Percentiles rank a stretch among this genome's conserved stretches.
Evolutionary conservation across 371 early-diverging fungal genomes (phyloP).

Genomic region (Fennellomyces sp.): DNA sequence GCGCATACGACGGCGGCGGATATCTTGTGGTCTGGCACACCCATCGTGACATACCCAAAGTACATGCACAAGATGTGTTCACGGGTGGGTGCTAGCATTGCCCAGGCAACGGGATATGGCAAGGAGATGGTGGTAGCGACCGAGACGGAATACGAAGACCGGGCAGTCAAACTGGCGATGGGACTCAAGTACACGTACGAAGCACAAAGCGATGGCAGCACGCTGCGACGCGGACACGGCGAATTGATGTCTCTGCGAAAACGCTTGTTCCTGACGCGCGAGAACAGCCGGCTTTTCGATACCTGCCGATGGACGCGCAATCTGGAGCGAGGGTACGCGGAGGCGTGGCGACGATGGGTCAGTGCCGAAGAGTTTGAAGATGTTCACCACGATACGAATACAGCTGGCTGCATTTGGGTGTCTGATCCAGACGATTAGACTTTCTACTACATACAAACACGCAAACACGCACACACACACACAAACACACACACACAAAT

Average conservation of each 20-base stretch:
- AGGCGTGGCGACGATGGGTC: slow-evolving; percentile 83
- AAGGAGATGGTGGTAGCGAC: slow-evolving; percentile 80
- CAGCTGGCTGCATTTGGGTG: slow-evolving; percentile 49
- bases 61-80: slow-evolving; percentile 91
- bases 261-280: slow-evolving; percentile 77
- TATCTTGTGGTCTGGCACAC: slow-evolving; percentile 93
- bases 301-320: slow-evolving; percentile 88
- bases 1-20: slow-evolving; percentile 96
- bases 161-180: slow-evolving; percentile 72
- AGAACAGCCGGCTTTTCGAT: slow-evolving; percentile 81
- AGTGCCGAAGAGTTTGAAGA: slow-evolving; percentile 65
- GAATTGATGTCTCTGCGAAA: slow-evolving; percentile 70
- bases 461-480: not conserved
- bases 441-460: not conserved
- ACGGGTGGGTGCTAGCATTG: slow-evolving; percentile 88
- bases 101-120: slow-evolving; percentile 84
- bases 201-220: slow-evolving; percentile 14
- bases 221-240: slow-evolving; percentile 62
- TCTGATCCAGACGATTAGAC: slow-evolving; percentile 41
- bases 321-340: slow-evolving; percentile 73
- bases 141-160: slow-evolving; percentile 80
- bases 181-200: slow-evolving; percentile 56
- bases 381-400: slow-evolving; percentile 12
- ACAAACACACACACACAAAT: too few species aligned
- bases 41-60: slow-evolving; percentile 89